Base-by-base conservation (phyloP, 2,329 filamentous ascomycete genomes). In the Botryosphaeria dothidea region DNA sequence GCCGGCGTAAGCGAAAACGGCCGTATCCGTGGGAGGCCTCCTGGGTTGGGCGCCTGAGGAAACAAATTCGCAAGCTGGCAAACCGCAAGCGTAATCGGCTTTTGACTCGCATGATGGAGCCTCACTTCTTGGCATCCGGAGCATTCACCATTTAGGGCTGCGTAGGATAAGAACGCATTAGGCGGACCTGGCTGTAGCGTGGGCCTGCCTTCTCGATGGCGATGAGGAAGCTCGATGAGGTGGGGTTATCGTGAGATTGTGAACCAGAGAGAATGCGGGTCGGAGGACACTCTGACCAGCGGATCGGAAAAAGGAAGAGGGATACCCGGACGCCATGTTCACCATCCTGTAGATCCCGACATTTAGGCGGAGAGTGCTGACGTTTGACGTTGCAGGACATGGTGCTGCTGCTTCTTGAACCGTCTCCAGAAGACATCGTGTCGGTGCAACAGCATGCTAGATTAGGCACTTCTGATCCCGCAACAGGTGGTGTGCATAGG, bases 251-350 rank as follows among this genome's bases (percentile, higher is more conserved):
- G 38, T 21, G 56, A 46, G 56, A 60, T 46, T 46, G 38, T 56
- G 51, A 60, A 60, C 45, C 56, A 60, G 41, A 27, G 48, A 19
- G 38, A 31, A 6, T 60, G 56, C 56, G 56, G 56, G 56, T 45
- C 36, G 56, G 27, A n/a, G 48, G 5, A 46, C 41, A 60, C 38
- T 60, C 25, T 60, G 56, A 60, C 56, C 56, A 46, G 17, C 25
- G 38, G 56, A 23, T 7, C 56, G 56, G 56, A 23, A 60, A 21
- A 21, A 31, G 41, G 56, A 60, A 34, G 25, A 34, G 15, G 27
- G 25, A 46, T 17, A 29, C 54, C 36, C 36, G 54, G 17, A 7
- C 9, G 38, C 31, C 8, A 7, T 21, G 21, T 52, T 19, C 27
- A 52, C 48, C 25, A 19, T 2, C 7, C 6, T 43, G 56, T 34